Evolutionary conservation across 129 eudicot species (phyloP).

Genomic region (Artemisia annua): DNA sequence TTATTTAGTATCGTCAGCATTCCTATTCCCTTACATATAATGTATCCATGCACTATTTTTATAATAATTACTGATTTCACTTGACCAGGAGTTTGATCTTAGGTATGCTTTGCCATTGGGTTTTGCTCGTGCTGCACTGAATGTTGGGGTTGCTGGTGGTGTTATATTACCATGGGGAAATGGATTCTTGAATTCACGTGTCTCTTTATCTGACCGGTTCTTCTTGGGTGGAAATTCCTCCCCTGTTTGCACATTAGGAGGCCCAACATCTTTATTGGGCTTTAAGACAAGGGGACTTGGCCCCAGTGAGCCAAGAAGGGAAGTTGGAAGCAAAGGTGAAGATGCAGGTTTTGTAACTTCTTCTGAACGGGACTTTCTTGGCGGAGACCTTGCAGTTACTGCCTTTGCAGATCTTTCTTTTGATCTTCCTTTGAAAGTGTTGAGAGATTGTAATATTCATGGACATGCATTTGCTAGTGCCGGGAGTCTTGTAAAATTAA

Average conservation of each 20-base stretch:
- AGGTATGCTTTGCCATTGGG: constrained; percentile 88
- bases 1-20: background rate
- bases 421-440: constrained; percentile 75
- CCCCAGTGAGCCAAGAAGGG: constrained; percentile 68
- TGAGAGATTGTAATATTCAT: constrained; percentile 76
- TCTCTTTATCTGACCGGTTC: constrained; percentile 73
- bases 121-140: constrained; percentile 68
- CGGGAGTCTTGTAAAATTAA: constrained; percentile 66
- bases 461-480: constrained; percentile 78
- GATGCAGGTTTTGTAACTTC: constrained; percentile 34
- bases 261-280: constrained; percentile 71
- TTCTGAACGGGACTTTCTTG: constrained; percentile 64
- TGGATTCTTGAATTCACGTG: constrained; percentile 48
- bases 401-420: constrained; percentile 92
- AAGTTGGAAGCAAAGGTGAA: constrained; percentile 30
- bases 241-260: constrained; percentile 82
- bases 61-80: background rate
- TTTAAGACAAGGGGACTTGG: constrained; percentile 73
- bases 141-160: constrained; percentile 80
- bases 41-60: background rate
- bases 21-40: background rate
- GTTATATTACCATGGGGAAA: constrained; percentile 75
- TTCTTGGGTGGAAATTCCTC: constrained; percentile 82
- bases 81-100: constrained; percentile 77
- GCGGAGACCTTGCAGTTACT: constrained; percentile 90